Evolutionary conservation across 805 yeast species (phyloP).

Genomic region (Lipomyces sp.): DNA sequence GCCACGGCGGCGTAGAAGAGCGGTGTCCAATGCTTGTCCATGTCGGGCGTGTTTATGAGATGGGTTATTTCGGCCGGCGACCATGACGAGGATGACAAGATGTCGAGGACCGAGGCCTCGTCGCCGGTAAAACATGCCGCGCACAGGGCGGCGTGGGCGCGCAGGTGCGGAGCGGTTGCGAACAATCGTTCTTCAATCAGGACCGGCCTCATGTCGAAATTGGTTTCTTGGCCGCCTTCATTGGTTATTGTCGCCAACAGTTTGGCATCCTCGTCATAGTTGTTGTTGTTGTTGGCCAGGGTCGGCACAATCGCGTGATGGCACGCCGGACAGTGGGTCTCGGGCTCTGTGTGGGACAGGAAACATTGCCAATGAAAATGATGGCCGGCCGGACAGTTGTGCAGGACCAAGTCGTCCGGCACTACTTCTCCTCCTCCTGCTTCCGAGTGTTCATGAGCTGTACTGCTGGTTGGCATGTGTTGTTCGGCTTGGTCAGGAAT

Average conservation of each 20-base stretch:
- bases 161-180: slow-evolving; percentile 20
- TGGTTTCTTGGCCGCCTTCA: slow-evolving; percentile 30
- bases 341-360: slow-evolving; percentile 28
- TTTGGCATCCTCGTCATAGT: slow-evolving; percentile 2
- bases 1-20: slow-evolving; percentile 32
- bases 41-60: slow-evolving; percentile 3
- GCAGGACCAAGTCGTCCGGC: slow-evolving; percentile 30
- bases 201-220: slow-evolving; percentile 25
- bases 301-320: slow-evolving; percentile 13
- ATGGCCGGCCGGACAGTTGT: slow-evolving; percentile 24
- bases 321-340: slow-evolving; percentile 29
- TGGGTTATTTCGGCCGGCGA: slow-evolving; percentile 12
- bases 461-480: neutral
- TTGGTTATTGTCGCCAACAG: slow-evolving; percentile 26
- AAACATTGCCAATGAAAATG: slow-evolving; percentile 35
- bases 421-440: neutral
- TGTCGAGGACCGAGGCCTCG: slow-evolving; percentile 31
- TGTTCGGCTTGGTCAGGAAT: neutral
- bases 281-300: too few species aligned
- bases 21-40: slow-evolving; percentile 34
- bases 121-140: slow-evolving; percentile 35
- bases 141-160: slow-evolving; percentile 30
- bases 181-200: slow-evolving; percentile 26
- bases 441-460: too few species aligned
- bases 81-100: slow-evolving; percentile 1